phyloP scores from a whole-genome alignment of 441 rosid species.

The Geranium incanum region DNA sequence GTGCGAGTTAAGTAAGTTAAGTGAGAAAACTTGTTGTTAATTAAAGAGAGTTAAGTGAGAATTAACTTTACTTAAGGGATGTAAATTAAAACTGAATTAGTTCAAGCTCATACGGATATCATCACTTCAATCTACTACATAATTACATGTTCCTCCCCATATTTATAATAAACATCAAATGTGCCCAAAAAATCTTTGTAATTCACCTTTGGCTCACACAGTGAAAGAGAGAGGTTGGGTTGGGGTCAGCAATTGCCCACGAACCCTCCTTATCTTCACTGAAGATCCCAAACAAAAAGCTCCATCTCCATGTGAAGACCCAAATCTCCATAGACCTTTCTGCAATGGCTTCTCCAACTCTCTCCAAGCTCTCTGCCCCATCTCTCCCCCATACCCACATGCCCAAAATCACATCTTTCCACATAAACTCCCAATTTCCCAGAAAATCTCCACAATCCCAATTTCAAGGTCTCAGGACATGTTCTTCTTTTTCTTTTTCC shows the following conservation, averaged over 20 bases:
- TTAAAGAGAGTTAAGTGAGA: too few species aligned
- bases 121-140: too few species aligned
- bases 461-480: constrained; percentile 52
- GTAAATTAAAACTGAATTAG: too few species aligned
- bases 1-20: too few species aligned
- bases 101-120: too few species aligned
- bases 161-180: neutral
- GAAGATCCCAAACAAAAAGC: neutral
- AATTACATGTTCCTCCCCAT: neutral
- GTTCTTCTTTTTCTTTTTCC: constrained; percentile 23
- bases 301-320: neutral
- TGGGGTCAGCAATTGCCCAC: constrained; percentile 53
- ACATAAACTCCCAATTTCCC: constrained; percentile 23
- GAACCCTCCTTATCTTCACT: constrained; percentile 23
- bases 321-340: neutral
- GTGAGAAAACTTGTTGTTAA: too few species aligned
- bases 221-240: neutral
- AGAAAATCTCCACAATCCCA: constrained; percentile 52
- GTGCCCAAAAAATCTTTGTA: neutral
- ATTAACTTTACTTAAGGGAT: too few species aligned
- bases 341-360: constrained; percentile 48
- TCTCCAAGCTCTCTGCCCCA: constrained; percentile 36
- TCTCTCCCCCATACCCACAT: constrained; percentile 36
- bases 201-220: neutral
- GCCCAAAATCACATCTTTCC: constrained; percentile 29